Conservation (phyloP, 805 yeast species). For the Metschnikowia santaceciliae region DNA sequence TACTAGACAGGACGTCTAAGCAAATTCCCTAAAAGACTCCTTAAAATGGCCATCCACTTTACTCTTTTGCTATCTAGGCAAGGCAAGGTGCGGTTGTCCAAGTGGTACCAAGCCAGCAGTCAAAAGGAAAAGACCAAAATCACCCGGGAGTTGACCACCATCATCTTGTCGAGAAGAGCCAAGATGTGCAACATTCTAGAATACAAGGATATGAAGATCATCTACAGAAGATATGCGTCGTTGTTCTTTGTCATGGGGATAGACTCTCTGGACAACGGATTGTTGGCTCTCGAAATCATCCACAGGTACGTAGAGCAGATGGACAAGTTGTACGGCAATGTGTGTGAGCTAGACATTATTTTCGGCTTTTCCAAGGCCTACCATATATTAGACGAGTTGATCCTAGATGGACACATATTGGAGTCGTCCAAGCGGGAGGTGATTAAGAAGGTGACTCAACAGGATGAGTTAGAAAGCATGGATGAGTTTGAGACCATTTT, state of each 20-base stretch:
- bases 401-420: constrained; percentile 82
- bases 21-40: background rate
- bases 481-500: constrained; percentile 52
- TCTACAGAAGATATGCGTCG: constrained; percentile 91
- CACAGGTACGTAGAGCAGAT: constrained; percentile 94
- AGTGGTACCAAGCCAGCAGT: constrained; percentile 87
- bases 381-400: constrained; percentile 82
- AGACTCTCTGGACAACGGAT: constrained; percentile 79
- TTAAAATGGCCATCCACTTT: constrained; percentile 69
- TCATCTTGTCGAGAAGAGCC: constrained; percentile 78
- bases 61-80: constrained; percentile 83
- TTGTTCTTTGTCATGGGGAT: constrained; percentile 86
- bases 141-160: constrained; percentile 79
- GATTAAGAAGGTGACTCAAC: constrained; percentile 69
- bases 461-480: constrained; percentile 80
- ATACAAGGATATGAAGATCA: constrained; percentile 77
- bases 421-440: constrained; percentile 83
- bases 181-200: constrained; percentile 95
- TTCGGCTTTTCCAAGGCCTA: constrained; percentile 95
- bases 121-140: constrained; percentile 83
- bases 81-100: constrained; percentile 88
- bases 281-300: constrained; percentile 76
- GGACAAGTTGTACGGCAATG: constrained; percentile 95
- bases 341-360: constrained; percentile 93
- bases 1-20: background rate